Evolutionary conservation across 306 rosid species (phyloP), one percentile per base, ranked within the genome.

Genomic region (Oemleria cerasiformis): DNA sequence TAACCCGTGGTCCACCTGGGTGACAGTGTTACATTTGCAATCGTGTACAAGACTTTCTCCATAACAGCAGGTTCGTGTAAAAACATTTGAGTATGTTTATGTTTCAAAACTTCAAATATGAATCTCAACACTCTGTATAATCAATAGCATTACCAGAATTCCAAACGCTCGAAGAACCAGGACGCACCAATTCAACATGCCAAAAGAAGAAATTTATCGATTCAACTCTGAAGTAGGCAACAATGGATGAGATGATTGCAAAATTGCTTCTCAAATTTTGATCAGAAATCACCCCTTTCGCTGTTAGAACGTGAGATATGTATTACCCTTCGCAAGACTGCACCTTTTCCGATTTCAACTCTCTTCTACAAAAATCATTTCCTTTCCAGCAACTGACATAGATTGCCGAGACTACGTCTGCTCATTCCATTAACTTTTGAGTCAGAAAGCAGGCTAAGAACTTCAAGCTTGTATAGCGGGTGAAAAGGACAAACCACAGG

Each of bases 381-480:
- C 20, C 65, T 42, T 17, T 42, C 42, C 36, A 10, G 40, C 63
- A 53, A 20, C 39, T n/a, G 19, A 49, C 49, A 38, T 19, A 39
- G 60, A 50, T 12, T 67, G 20, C 34, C n/a, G 2, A 65, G 20
- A 45, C 60, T 21, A 71, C 68, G 20, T 21, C 13, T 10, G 65
- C 39, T 48, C 57, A 30, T 11, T 34, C 25, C 61, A 8, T 25
- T 51, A 40, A 53, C 47, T 74, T 63, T 36, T 48, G 44, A 54
- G 16, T 63, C 80, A 42, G 69, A 45, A 56, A 40, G 64, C 60
- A 20, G 15, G 42, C 43, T 66, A 43, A 54, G 56, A 73, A 6
- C 48, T 74, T 55, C 34, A 42, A 17, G 59, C 68, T 34, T 44
- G 43, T 54, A 61, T 6, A 36, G 6, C n/a, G 25, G 71, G 17